Base-by-base conservation (phyloP, 441 rosid species). In the Capsella rubella region DNA sequence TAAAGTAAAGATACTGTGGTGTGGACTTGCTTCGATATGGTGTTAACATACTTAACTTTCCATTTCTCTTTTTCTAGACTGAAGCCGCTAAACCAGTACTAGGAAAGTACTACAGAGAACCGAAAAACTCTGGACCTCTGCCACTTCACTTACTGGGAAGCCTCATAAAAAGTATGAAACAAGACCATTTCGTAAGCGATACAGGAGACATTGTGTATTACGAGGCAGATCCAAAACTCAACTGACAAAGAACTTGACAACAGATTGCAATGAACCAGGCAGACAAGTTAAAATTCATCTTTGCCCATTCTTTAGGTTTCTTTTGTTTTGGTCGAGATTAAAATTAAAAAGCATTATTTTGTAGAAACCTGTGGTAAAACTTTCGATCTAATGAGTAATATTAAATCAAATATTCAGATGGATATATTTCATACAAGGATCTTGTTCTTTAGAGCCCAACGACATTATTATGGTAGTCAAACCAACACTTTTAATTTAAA, bases 41-140 rank as follows among this genome's bases (percentile, higher is more conserved):
- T 31, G 25, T 53, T 62, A 7, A 29, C 40, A 47, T 46, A 58
- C 40, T 59, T 51, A 18, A 3, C 39, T n/a, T 54, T 73, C 29
- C 14, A 15, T 9, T 43, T 27, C 21, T 8, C 34, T 55, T 34
- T 25, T 63, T 81, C 31, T 81, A 88, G 92, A 87, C 92, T 1
- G 83, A 86, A 74, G 88, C 92, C 59, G 88, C 88, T 6, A 88
- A 76, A 74, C 90, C 88, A 9, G 88, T 86, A 68, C 72, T 86
- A 2, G 87, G 90, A 51, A 82, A 83, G 76, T 84, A 88, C 78
- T 88, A 86, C 77, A 61, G 83, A 51, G 88, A 86, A 70, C 90
- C 92, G 0, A 75, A 76, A 69, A 84, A 74, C 70, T 88, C 92
- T 7, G 76, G 83, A 61, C 87, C 87, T 31, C 51, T 84, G 50